phyloP scores from a whole-genome alignment of 441 rosid genomes.

The Eutrema salsugineum region DNA sequence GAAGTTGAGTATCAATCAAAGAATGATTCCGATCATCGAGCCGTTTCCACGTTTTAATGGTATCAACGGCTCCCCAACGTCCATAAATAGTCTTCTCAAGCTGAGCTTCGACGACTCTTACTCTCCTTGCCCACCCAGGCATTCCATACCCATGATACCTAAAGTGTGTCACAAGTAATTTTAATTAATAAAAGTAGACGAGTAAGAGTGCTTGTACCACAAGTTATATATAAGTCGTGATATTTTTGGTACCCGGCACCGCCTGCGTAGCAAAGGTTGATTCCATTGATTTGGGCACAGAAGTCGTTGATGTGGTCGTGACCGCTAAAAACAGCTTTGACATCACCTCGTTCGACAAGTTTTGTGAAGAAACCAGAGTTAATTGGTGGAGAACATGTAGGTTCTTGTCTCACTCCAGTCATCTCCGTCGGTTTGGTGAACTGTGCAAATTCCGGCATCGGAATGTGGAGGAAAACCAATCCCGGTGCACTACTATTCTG shows the following conservation, averaged over 20 bases:
- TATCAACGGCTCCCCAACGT: constrained; percentile 65
- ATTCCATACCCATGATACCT: constrained; percentile 89
- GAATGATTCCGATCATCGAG: constrained; percentile 68
- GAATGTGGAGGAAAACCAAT: constrained; percentile 78
- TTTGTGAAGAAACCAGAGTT: constrained; percentile 88
- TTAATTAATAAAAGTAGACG: neutral
- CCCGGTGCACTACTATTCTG: constrained; percentile 71
- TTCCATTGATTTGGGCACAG: constrained; percentile 58
- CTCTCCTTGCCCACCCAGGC: constrained; percentile 82
- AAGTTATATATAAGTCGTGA: neutral
- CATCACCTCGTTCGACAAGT: constrained; percentile 72
- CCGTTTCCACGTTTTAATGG: constrained; percentile 83
- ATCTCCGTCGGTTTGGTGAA: constrained; percentile 49
- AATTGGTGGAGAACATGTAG: constrained; percentile 53
- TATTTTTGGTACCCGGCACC: constrained; percentile 43
- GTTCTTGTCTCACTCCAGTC: constrained; percentile 72
- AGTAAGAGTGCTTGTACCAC: neutral
- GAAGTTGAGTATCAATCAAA: constrained; percentile 57
- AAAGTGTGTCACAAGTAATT: constrained; percentile 7
- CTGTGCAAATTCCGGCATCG: constrained; percentile 59
- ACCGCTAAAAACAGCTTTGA: constrained; percentile 76
- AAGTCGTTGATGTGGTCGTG: constrained; percentile 85
- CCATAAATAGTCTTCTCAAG: constrained; percentile 54
- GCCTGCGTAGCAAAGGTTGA: constrained; percentile 80
- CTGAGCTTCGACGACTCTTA: constrained; percentile 60